phyloP scores from a whole-genome alignment of 2,329 filamentous ascomycete genomes.

The Colletotrichum spaethianum region DNA sequence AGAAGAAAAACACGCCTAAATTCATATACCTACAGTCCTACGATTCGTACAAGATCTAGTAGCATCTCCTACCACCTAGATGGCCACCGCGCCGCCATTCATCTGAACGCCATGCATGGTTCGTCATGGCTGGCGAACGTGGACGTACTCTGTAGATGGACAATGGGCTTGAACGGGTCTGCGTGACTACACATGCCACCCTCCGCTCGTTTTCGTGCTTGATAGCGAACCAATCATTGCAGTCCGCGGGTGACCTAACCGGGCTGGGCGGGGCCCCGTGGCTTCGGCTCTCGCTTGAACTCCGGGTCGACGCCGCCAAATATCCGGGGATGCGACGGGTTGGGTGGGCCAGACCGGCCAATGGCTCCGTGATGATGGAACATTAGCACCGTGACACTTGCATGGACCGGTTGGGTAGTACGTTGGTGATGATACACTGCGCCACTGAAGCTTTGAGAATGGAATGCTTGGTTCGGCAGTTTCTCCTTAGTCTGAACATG shows the following conservation, averaged over 20 bases:
- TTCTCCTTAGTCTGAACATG: not conserved
- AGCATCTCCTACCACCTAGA: not conserved
- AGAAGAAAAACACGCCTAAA: not conserved
- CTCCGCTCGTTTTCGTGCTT: conserved; percentile 34
- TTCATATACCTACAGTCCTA: no score
- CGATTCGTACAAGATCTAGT: not conserved
- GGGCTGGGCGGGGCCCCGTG: conserved; percentile 4
- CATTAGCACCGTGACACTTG: not conserved
- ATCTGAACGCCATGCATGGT: conserved; percentile 13
- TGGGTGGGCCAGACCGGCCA: not conserved
- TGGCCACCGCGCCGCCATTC: not conserved
- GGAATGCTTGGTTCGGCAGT: not conserved
- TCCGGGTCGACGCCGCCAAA: conserved; percentile 36
- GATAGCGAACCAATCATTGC: conserved; percentile 12
- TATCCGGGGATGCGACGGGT: conserved; percentile 4
- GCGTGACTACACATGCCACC: conserved; percentile 28
- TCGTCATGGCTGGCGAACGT: conserved; percentile 3
- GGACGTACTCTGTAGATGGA: conserved; percentile 9
- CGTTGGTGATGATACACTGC: not conserved
- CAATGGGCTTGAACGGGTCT: conserved; percentile 15
- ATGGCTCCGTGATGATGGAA: not conserved
- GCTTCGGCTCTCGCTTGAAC: conserved; percentile 36
- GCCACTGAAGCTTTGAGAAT: not conserved
- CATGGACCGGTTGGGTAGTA: not conserved
- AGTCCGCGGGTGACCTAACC: not conserved